Evolutionary conservation across 2,329 filamentous ascomycete genomes (phyloP), one percentile per base, ranked within the genome.

Genomic region (Sporothrix dimorphospora): DNA sequence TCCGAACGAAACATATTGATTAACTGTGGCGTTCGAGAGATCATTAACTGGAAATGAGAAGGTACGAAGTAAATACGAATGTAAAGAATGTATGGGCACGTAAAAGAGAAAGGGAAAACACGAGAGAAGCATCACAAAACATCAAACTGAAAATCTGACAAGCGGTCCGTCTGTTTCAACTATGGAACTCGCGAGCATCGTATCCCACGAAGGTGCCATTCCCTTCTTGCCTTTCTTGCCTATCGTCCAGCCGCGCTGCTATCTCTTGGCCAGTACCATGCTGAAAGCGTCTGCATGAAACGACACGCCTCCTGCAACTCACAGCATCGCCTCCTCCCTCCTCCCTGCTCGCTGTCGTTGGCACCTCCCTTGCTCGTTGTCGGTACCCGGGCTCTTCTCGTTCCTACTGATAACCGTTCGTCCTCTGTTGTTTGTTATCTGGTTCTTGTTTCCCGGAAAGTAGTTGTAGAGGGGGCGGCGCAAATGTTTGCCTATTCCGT

Each of bases 331-430:
- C 59, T 59, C 19, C 27, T 27, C 30, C 34, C 38, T 42, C 30
- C 30, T 34, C 21, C 34, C 38, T 42, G 59, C n/a, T 16, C 59
- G 45, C n/a, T n/a, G n/a, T n/a, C n/a, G n/a, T n/a, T n/a, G n/a
- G n/a, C n/a, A n/a, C n/a, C n/a, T n/a, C 21, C 34, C 38, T 42
- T 38, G 11, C 57, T 11, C 21, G n/a, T 63, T 42, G 30, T 24
- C 57, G 42, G 5, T 63, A n/a, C 9, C 34, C 57, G 57, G 57
- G 12, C 59, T 16, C 21, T 65, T 45, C n/a, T 65, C 59, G 59
- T 65, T 45, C 59, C 59, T 65, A 45, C 27, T 42, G 59, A 42
- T 45, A 45, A 38, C 38, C n/a, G n/a, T 14, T 63, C n/a, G 7
- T 27, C 59, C 59, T 45, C 38, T 45, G n/a, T 27, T 16, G 21